phyloP scores from a whole-genome alignment of 352 stramenopile genomes.

The Globisporangium spiculum region DNA sequence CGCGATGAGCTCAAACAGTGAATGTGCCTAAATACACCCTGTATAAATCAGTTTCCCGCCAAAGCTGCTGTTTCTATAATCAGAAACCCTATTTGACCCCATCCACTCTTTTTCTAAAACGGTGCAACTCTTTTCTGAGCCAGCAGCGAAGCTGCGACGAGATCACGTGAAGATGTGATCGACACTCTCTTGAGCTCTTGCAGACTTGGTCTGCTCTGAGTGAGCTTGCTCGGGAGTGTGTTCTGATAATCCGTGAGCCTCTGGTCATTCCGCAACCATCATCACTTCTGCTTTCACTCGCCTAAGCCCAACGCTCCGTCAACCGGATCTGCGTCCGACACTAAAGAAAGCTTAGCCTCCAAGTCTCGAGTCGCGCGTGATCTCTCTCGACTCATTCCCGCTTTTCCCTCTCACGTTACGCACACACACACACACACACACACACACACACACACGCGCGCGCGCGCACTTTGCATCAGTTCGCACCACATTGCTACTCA shows the following conservation, averaged over 20 bases:
- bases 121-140: constrained; percentile 8
- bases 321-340: not conserved
- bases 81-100: not conserved
- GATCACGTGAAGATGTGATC: constrained; percentile 4
- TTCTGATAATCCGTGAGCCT: not conserved
- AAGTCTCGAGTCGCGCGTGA: not conserved
- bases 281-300: constrained; percentile 1
- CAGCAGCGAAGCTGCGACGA: not conserved
- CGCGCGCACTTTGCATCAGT: not conserved
- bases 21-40: not conserved
- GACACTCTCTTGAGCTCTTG: not conserved
- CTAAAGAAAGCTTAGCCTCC: not conserved
- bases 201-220: not conserved
- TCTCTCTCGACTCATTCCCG: constrained; percentile 1
- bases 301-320: not conserved
- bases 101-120: not conserved
- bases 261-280: not conserved
- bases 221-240: not conserved
- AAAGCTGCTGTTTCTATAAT: not conserved
- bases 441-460: not conserved
- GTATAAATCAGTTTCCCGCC: not conserved
- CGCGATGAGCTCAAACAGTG: not conserved
- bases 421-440: not conserved
- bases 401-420: not conserved
- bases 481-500: no score